Conservation (phyloP, 345 rosid species). For the Theobroma cacao region DNA sequence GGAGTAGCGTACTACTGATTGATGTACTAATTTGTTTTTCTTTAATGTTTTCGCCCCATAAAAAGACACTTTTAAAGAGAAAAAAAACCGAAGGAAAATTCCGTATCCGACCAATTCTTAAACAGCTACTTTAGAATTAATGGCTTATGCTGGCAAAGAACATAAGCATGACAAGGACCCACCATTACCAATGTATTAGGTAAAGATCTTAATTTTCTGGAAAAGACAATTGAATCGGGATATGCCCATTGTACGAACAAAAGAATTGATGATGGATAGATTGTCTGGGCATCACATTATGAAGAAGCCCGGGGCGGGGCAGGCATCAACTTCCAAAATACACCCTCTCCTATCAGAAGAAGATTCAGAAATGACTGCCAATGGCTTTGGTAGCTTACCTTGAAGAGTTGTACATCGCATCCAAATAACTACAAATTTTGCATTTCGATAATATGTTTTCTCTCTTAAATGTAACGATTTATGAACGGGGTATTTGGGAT, state of each 20-base stretch:
- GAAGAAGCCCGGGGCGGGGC: too few relatives aligned
- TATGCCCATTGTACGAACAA: conserved; percentile 20
- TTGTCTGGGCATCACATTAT: too few relatives aligned
- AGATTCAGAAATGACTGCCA: not conserved
- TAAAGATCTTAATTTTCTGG: conserved; percentile 6
- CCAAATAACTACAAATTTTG: not conserved
- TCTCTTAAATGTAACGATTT: too few relatives aligned
- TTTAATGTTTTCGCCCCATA: too few relatives aligned
- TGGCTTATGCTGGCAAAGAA: not conserved
- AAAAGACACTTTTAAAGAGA: not conserved
- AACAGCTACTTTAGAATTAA: not conserved
- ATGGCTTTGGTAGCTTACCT: not conserved
- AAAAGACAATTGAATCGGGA: conserved; percentile 17
- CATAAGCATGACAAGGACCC: not conserved
- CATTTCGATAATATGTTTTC: not conserved
- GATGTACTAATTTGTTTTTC: too few relatives aligned
- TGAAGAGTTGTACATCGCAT: too few relatives aligned
- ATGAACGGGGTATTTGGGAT: too few relatives aligned
- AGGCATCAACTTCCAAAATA: too few relatives aligned
- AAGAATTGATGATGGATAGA: not conserved
- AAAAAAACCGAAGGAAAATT: too few relatives aligned
- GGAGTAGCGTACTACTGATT: too few relatives aligned
- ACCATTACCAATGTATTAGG: not conserved
- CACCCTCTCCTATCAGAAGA: not conserved
- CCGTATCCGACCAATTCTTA: not conserved